Evolutionary conservation across 139 green algal species (phyloP).

Genomic region (Chloropicon primus): DNA sequence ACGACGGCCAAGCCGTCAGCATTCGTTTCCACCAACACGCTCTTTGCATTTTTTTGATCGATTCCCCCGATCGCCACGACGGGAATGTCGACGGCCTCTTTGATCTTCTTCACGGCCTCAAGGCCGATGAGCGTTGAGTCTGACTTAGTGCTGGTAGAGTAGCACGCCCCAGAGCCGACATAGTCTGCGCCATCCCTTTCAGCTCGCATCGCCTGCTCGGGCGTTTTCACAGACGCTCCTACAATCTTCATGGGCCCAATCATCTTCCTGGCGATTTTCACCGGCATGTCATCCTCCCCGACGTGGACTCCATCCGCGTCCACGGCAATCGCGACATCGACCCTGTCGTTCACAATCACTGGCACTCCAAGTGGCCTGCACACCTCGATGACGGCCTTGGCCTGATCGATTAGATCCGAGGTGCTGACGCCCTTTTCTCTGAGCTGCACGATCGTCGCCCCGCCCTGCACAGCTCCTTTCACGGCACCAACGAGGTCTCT

Average conservation of each 20-base stretch:
- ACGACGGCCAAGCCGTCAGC: slow-evolving; percentile 61
- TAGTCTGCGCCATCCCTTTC: slow-evolving; percentile 74
- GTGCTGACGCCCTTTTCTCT: neutral
- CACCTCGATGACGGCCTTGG: neutral
- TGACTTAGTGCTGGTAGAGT: slow-evolving; percentile 64
- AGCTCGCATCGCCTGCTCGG: slow-evolving; percentile 38
- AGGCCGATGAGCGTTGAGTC: slow-evolving; percentile 55
- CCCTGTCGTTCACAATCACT: slow-evolving; percentile 86
- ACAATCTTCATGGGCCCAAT: slow-evolving; percentile 56
- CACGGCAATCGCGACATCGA: slow-evolving; percentile 76
- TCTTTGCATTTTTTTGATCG: slow-evolving; percentile 30
- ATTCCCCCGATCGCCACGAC: slow-evolving; percentile 85
- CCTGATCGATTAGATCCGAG: neutral
- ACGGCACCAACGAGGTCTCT: slow-evolving; percentile 1
- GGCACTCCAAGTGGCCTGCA: slow-evolving; percentile 30
- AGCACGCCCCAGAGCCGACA: slow-evolving; percentile 57
- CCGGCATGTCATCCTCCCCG: slow-evolving; percentile 71
- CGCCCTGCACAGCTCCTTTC: slow-evolving; percentile 27
- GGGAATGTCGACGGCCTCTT: slow-evolving; percentile 34
- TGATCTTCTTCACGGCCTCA: slow-evolving; percentile 44
- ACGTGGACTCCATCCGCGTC: slow-evolving; percentile 75
- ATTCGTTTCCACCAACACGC: slow-evolving; percentile 27
- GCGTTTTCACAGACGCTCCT: slow-evolving; percentile 68
- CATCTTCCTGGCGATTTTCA: slow-evolving; percentile 23
- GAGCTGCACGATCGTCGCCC: neutral